Evolutionary conservation across 2,329 filamentous ascomycete genomes (phyloP).

Genomic region (Aspergillus sclerotialis): DNA sequence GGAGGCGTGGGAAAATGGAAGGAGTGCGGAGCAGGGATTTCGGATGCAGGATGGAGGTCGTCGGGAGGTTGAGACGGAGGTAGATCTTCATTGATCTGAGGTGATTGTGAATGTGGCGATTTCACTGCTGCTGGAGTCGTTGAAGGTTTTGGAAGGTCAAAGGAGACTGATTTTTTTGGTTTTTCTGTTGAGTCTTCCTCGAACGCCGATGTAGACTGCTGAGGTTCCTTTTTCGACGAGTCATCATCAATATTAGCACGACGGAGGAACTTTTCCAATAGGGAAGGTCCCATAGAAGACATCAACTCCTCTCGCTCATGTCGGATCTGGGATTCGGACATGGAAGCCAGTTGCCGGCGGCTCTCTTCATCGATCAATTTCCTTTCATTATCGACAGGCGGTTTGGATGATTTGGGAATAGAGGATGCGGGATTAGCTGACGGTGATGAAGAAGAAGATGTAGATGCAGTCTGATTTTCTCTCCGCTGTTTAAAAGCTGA

Average conservation of each 20-base stretch:
- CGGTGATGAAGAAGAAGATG: conserved; percentile 11
- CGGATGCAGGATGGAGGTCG: conserved; percentile 35
- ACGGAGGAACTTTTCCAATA: conserved; percentile 70
- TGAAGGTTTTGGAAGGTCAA: conserved; percentile 12
- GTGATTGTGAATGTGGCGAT: conserved; percentile 5
- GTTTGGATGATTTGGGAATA: too few relatives aligned
- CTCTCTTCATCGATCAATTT: conserved; percentile 78
- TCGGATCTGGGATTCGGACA: conserved; percentile 77
- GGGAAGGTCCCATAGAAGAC: conserved; percentile 62
- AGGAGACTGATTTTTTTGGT: conserved; percentile 26
- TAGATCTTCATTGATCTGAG: conserved; percentile 23
- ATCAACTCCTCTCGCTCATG: conserved; percentile 75
- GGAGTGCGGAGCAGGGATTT: conserved; percentile 25
- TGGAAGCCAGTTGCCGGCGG: conserved; percentile 60
- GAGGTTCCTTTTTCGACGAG: conserved; percentile 6
- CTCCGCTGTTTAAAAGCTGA: conserved; percentile 76
- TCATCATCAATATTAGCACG: conserved; percentile 69
- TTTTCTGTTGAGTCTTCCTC: conserved; percentile 7
- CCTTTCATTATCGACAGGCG: conserved; percentile 51
- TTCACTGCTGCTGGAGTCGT: conserved; percentile 6
- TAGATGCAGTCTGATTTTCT: conserved; percentile 7
- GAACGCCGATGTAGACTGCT: conserved; percentile 1
- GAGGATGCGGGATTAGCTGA: conserved; percentile 2
- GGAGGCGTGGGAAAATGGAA: conserved; percentile 41
- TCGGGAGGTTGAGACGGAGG: conserved; percentile 27